Evolutionary conservation across 345 rosid species (phyloP), one percentile per base, ranked within the genome.

Genomic region (Linum trigynum): DNA sequence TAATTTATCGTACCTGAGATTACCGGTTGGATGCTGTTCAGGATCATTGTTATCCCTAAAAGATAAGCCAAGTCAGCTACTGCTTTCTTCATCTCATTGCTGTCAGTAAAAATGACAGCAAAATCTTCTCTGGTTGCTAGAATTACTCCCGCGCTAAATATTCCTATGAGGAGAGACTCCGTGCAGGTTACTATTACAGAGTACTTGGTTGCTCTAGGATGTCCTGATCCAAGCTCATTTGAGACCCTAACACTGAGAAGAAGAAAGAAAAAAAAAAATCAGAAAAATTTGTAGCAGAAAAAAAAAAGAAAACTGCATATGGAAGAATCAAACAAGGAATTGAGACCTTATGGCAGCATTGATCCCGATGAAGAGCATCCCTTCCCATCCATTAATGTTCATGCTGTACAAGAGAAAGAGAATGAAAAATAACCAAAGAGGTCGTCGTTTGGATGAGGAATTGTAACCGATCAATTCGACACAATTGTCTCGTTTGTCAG

Each of bases 321-420:
- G 7, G 53, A 23, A 23, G 32, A 23, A 23, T 23, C 32, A 23
- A 23, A 23, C 32, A 23, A 23, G 32, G 32, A 23, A 23, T 23
- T 23, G 32, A 23, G 32, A 92, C 97, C 96, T 88, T 72, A 90
- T 79, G 39, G 96, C 99, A 38, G 95, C 97, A 75, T 94, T 90
- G 77, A 94, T 77, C 68, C 97, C 95, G 7, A 94, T 83, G 59
- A 90, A 94, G 69, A 88, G 7, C 99, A 90, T 88, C 69, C 96
- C 99, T 77, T 94, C 97, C 96, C 97, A 94, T 17, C 99, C 97
- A 61, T 94, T 90, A 66, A 94, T 83, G 81, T 94, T 94, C 97
- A 94, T 94, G 81, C 99, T 94, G 77, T 55, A 61, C 75, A 39
- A 73, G 7, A 17, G 40, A 66, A 63, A 63, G 1, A 39, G 38